Evolutionary conservation across 441 rosid species (phyloP).

Genomic region (Hura crepitans): DNA sequence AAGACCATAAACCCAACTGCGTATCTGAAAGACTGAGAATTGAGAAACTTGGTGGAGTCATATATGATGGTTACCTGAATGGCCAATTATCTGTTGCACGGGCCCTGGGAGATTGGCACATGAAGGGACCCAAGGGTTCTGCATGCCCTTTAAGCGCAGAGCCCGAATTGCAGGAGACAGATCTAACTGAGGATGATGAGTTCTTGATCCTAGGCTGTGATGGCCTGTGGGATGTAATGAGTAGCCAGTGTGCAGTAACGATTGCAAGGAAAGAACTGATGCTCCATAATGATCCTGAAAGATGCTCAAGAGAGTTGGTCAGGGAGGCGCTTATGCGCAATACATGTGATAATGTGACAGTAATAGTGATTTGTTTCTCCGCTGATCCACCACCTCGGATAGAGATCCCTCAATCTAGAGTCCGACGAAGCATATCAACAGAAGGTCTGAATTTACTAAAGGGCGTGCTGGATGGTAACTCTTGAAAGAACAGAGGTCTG

Average conservation of each 20-base stretch:
- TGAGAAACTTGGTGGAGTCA: slow-evolving; percentile 73
- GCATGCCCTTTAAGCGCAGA: slow-evolving; percentile 74
- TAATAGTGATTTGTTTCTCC: slow-evolving; percentile 69
- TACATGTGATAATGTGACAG: slow-evolving; percentile 77
- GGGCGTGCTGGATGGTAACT: slow-evolving; percentile 57
- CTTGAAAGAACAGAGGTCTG: slow-evolving; percentile 25
- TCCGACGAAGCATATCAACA: slow-evolving; percentile 72
- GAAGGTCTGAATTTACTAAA: slow-evolving; percentile 80
- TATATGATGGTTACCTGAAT: slow-evolving; percentile 84
- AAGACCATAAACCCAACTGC: slow-evolving; percentile 82
- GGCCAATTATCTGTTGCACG: slow-evolving; percentile 89
- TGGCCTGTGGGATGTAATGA: slow-evolving; percentile 95
- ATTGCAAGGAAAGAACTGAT: slow-evolving; percentile 74
- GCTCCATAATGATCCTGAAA: slow-evolving; percentile 87
- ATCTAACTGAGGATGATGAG: slow-evolving; percentile 65
- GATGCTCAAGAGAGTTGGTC: slow-evolving; percentile 81
- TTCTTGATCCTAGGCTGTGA: slow-evolving; percentile 91
- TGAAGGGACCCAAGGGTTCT: slow-evolving; percentile 75
- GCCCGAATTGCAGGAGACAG: slow-evolving; percentile 63
- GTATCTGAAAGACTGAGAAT: slow-evolving; percentile 59
- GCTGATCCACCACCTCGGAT: slow-evolving; percentile 75
- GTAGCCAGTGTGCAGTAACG: slow-evolving; percentile 80
- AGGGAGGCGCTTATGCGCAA: slow-evolving; percentile 72
- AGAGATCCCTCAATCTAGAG: slow-evolving; percentile 55
- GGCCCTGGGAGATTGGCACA: slow-evolving; percentile 92